Conservation (phyloP, 495 filamentous ascomycete genomes). For the Daldinia concentrica region DNA sequence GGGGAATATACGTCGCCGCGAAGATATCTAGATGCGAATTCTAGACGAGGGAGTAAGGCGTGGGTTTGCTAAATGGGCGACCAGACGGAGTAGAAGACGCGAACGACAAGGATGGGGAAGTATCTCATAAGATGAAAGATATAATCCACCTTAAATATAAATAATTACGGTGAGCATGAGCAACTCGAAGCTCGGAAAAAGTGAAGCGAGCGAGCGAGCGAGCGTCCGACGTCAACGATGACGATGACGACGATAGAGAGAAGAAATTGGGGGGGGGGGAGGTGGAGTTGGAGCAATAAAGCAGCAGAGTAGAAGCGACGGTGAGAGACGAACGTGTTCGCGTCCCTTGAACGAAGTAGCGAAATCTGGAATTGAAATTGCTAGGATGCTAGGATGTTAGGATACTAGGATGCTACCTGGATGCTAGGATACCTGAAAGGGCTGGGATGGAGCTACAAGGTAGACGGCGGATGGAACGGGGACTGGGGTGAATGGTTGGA, state of each 20-base stretch:
- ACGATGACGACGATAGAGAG: slow-evolving; percentile 8
- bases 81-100: slow-evolving; percentile 29
- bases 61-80: slow-evolving; percentile 7
- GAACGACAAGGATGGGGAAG: slow-evolving; percentile 26
- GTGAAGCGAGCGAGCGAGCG: slow-evolving; percentile 2
- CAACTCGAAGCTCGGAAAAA: neutral
- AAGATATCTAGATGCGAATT: slow-evolving; percentile 33
- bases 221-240: slow-evolving; percentile 11
- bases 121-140: slow-evolving; percentile 29
- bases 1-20: slow-evolving; percentile 26
- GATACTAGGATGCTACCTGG: slow-evolving; percentile 11
- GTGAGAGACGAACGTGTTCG: slow-evolving; percentile 34
- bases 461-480: slow-evolving; percentile 35
- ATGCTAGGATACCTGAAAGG: slow-evolving; percentile 31
- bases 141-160: slow-evolving; percentile 9
- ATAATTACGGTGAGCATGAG: slow-evolving; percentile 17
- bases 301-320: slow-evolving; percentile 16
- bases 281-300: slow-evolving; percentile 7
- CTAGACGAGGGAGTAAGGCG: slow-evolving; percentile 32
- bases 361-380: slow-evolving; percentile 39
- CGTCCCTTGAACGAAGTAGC: slow-evolving; percentile 23
- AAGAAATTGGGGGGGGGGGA: slow-evolving; percentile 11
- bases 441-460: slow-evolving; percentile 13
- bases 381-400: slow-evolving; percentile 19
- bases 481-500: slow-evolving; percentile 16